Base-by-base conservation (phyloP, 2,329 filamentous ascomycete genomes). In the Thermoascus crustaceus region DNA sequence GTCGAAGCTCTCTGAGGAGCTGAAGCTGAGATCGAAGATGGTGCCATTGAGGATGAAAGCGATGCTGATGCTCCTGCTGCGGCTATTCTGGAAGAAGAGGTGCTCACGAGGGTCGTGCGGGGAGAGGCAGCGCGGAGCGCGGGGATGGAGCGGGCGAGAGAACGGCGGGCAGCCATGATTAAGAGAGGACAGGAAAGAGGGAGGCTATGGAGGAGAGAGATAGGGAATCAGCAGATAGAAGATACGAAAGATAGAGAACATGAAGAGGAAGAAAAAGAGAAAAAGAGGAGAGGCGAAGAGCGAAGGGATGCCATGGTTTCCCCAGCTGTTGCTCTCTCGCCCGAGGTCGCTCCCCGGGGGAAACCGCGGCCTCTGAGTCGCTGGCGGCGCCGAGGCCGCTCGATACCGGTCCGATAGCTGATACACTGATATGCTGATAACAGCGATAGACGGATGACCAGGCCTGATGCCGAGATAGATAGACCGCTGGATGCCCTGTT, bases 101-200 rank as follows among this genome's bases (percentile, higher is more conserved):
- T 30, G 24, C 35, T 43, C 46, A 48, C 44, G 30, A 54, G 37
- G 20, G 50, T 40, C 39, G 50, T 60, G 56, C 56, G 57, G 58
- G 58, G 58, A 53, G 50, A 45, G 10, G 44, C 45, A 38, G 49
- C 52, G 47, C 53, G 55, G 48, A 64, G 57, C 49, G 59, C 48
- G 53, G 61, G 58, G 51, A 63, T 47, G 37, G 57, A 56, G 34
- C 53, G 50, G 40, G 52, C 44, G 41, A 61, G 38, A 30, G 57
- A 60, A 48, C 55, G 58, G 45, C 55, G 49, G 47, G 58, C 55
- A 46, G 58, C 57, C 58, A 62, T 62, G 32, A 34, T 57, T n/a
- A n/a, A n/a, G n/a, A n/a, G n/a, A n/a, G n/a, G n/a, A n/a, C n/a
- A n/a, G n/a, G n/a, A n/a, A n/a, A n/a, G n/a, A n/a, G 47, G 34